These are phyloP conservation scores for Pythium aristosporum DNA, from an alignment of 352 stramenopile genomes.

Conservation along the genomic window DNA sequence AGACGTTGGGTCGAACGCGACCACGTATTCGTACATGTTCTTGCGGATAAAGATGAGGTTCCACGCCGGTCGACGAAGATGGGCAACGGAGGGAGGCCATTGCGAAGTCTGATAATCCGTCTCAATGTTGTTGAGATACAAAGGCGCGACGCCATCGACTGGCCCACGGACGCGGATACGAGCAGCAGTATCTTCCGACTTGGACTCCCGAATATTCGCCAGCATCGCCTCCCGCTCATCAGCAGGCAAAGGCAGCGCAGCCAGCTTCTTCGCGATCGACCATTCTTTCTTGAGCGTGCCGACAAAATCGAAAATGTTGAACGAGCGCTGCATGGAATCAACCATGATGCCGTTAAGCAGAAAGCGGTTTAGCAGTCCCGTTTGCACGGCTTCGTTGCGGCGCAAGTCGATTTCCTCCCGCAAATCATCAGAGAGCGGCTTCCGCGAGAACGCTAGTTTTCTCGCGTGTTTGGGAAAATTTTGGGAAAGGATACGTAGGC, in stretches of 20 bases:
- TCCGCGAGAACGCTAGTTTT: conserved; percentile 68
- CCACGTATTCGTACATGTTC: conserved; percentile 86
- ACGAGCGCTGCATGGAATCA: conserved; percentile 78
- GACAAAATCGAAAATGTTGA: conserved; percentile 93
- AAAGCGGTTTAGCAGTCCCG: conserved; percentile 62
- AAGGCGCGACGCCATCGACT: conserved; percentile 49
- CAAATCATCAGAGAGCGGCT: conserved; percentile 49
- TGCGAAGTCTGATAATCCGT: conserved; percentile 50
- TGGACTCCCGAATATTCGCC: conserved; percentile 51
- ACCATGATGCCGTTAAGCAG: conserved; percentile 87
- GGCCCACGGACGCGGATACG: conserved; percentile 70
- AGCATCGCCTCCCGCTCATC: conserved; percentile 63
- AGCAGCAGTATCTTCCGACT: conserved; percentile 39
- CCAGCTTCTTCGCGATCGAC: conserved; percentile 70
- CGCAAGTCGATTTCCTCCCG: conserved; percentile 41
- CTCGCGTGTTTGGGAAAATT: conserved; percentile 89
- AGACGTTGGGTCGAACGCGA: conserved; percentile 68
- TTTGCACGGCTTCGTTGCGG: conserved; percentile 32
- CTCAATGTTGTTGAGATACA: conserved; percentile 86
- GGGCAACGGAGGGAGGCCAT: conserved; percentile 49
- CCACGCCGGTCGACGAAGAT: conserved; percentile 58
- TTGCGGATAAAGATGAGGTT: conserved; percentile 84
- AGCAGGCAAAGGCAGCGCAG: conserved; percentile 40
- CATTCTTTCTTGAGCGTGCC: conserved; percentile 74
- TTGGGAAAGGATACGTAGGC: conserved; percentile 78